These are phyloP conservation scores for Discostella stelligeroides DNA, from an alignment of 108 stramenopile species.

Conservation along the genomic window DNA sequence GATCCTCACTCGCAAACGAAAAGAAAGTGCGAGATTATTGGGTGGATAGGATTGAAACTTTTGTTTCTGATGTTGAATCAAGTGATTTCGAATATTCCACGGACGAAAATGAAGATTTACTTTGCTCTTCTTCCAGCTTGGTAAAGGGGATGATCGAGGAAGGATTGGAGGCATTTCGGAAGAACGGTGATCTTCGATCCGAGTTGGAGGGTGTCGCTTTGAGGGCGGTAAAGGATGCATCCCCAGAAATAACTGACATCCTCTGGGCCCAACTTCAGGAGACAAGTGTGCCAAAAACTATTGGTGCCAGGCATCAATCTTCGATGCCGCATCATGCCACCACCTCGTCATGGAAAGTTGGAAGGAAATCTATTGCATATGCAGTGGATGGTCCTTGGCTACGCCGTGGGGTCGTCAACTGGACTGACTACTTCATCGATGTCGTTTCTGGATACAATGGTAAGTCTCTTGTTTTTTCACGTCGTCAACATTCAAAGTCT, in stretches of 20 bases:
- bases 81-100: conserved; percentile 4
- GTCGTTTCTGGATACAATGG: conserved; percentile 45
- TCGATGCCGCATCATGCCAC: background rate
- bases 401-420: conserved; percentile 33
- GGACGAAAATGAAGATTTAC: background rate
- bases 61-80: background rate
- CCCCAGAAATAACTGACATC: conserved; percentile 5
- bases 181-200: conserved; percentile 24
- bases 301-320: conserved; percentile 2
- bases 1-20: background rate
- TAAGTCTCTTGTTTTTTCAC: background rate
- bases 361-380: conserved; percentile 25
- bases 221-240: background rate
- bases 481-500: background rate
- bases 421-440: conserved; percentile 35
- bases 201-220: conserved; percentile 19
- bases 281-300: conserved; percentile 14
- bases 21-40: conserved; percentile 15
- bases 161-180: conserved; percentile 38
- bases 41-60: conserved; percentile 10
- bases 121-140: conserved; percentile 31
- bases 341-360: conserved; percentile 3
- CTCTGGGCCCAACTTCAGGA: conserved; percentile 9
- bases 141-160: conserved; percentile 27
- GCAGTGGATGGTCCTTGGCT: conserved; percentile 32